phyloP scores from a whole-genome alignment of 2,329 filamentous ascomycete species.

The Aspergillus novoparasiticus region DNA sequence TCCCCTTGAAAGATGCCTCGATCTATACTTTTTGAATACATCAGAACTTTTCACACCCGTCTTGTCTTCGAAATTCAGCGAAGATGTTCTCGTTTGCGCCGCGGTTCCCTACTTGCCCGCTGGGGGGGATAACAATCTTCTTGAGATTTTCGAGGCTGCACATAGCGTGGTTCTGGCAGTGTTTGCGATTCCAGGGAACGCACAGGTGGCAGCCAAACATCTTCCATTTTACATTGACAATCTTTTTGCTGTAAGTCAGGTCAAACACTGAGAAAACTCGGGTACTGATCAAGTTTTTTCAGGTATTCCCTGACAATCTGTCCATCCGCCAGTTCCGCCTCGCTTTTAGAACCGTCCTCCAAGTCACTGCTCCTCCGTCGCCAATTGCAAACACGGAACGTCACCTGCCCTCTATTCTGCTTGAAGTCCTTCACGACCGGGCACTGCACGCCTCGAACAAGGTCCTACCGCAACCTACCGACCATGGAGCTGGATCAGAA shows the following conservation, averaged over 20 bases:
- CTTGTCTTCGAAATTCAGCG: slow-evolving; percentile 67
- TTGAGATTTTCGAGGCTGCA: slow-evolving; percentile 82
- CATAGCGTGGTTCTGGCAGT: slow-evolving; percentile 81
- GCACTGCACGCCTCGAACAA: slow-evolving; percentile 58
- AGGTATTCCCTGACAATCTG: slow-evolving; percentile 75
- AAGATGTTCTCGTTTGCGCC: slow-evolving; percentile 72
- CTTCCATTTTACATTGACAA: slow-evolving; percentile 83
- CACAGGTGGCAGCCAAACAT: slow-evolving; percentile 68
- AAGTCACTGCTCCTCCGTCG: slow-evolving; percentile 78
- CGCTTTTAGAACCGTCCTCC: slow-evolving; percentile 82
- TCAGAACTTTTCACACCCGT: slow-evolving; percentile 79
- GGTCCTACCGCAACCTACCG: slow-evolving; percentile 47
- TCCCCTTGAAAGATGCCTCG: slow-evolving; percentile 71
- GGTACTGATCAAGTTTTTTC: slow-evolving; percentile 2
- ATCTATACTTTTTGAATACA: slow-evolving; percentile 85
- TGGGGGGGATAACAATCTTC: slow-evolving; percentile 58
- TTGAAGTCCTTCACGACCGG: slow-evolving; percentile 75
- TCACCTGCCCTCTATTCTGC: slow-evolving; percentile 74
- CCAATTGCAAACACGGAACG: slow-evolving; percentile 72
- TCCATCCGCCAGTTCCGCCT: slow-evolving; percentile 84
- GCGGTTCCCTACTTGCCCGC: slow-evolving; percentile 72
- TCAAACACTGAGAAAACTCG: neutral
- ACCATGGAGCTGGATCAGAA: slow-evolving; percentile 35
- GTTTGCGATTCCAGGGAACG: slow-evolving; percentile 77
- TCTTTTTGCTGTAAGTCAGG: slow-evolving; percentile 63